phyloP scores from a whole-genome alignment of 148 eudicot species.

The Silene uniflora region DNA sequence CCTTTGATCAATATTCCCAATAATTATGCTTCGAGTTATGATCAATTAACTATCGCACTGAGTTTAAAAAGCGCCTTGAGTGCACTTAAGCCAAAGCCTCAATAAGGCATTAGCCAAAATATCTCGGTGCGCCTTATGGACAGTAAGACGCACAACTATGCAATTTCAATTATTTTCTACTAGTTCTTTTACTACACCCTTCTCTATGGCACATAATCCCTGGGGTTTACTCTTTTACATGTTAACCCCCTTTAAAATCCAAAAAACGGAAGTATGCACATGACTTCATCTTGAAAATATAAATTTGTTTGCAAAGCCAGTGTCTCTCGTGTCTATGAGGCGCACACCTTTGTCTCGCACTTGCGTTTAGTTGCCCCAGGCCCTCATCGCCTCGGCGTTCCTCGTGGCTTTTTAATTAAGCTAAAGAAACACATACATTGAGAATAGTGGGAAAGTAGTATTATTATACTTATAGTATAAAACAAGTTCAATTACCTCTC shows the following conservation, averaged over 20 bases:
- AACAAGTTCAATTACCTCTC: conserved; percentile 60
- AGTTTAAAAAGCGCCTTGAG: not conserved
- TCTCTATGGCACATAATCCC: not conserved
- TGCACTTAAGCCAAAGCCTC: not conserved
- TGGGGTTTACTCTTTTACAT: not conserved
- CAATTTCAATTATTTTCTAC: not conserved
- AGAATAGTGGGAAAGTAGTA: not conserved
- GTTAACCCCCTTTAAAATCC: not conserved
- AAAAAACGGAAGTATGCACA: not conserved
- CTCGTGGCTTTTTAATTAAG: not conserved
- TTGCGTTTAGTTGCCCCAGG: not conserved
- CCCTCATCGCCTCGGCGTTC: not conserved
- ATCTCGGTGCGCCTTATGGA: too few species aligned
- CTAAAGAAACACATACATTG: conserved; percentile 5
- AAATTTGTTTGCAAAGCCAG: not conserved
- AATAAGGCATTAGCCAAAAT: not conserved
- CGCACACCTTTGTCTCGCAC: not conserved
- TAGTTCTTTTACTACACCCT: not conserved
- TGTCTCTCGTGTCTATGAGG: not conserved
- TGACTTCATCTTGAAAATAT: not conserved
- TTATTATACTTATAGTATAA: not conserved
- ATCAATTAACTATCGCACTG: not conserved
- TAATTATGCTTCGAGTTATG: not conserved
- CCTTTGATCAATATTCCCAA: not conserved
- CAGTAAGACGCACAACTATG: not conserved